Base-by-base conservation (phyloP, 768 basidiomycete genomes). In the Podaxis carcinomalis region DNA sequence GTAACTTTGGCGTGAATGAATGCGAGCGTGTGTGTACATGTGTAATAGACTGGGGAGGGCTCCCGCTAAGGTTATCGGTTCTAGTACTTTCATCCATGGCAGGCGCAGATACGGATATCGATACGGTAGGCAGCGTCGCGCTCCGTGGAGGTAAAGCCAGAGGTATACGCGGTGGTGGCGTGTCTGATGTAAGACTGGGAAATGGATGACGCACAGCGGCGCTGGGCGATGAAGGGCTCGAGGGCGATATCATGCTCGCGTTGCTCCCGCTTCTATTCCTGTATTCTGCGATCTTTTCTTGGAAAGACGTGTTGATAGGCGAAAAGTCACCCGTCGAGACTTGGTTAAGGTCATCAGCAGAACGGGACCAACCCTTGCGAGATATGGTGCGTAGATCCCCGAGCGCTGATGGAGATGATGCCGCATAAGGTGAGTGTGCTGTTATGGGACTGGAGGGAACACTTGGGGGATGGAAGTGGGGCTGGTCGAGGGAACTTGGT, bases 311-410 rank as follows among this genome's bases (percentile, higher is more conserved):
- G 49, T 82, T 80, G 55, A 80, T 69, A 42, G 78, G 75, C 13
- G 77, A 69, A 59, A 75, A 70, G 25, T 66, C 63, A 50, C 63
- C 57, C 0, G 73, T 65, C 0, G 78, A 77, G 52, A 85, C 73
- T 69, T 82, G 84, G 66, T 83, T 81, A 54, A 93, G 80, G 70
- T 93, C 91, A 68, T 93, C 91, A 21, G 84, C 90, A 5, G 89
- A 92, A 68, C 78, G 85, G 25, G 90, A 91, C 91, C 91, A 93
- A 11, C 80, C 81, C 69, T 84, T 88, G 66, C 84, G 81, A 0
- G 89, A 88, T 9, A 90, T 84, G 52, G 71, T 75, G 47, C 88
- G 84, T 52, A 92, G 78, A 72, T 92, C 90, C 3, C 89, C 89
- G 4, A 83, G 75, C 1, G 74, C 74, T 11, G 72, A 42, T 44